Percentiles rank a stretch among this genome's conserved stretches.
Conservation (phyloP, 495 filamentous ascomycete genomes). For the Daldinia caldariorum region DNA sequence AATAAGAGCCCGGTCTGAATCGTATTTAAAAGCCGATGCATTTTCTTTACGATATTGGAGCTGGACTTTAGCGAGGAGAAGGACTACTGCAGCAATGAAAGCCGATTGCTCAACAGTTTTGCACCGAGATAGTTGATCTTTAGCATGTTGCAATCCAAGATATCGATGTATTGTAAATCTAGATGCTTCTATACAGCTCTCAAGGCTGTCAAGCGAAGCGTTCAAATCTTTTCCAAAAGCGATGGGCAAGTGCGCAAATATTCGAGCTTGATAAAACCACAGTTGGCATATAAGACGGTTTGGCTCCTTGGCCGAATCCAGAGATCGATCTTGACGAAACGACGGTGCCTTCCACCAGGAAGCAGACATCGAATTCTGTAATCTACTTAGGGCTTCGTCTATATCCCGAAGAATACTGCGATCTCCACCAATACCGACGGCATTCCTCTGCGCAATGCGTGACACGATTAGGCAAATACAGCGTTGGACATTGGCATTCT, state of each 20-base stretch:
- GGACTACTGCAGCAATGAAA: background rate
- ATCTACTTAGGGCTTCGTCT: background rate
- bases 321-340: constrained; percentile 14
- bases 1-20: background rate
- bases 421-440: background rate
- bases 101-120: background rate
- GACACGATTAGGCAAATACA: background rate
- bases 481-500: constrained; percentile 12
- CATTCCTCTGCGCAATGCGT: background rate
- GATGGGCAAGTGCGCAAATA: constrained; percentile 15
- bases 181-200: background rate
- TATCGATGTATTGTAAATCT: background rate
- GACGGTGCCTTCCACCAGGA: constrained; percentile 20
- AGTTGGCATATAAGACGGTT: constrained; percentile 25
- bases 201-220: background rate
- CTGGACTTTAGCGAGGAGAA: constrained; percentile 2
- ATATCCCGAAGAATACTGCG: background rate
- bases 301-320: constrained; percentile 14
- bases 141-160: background rate
- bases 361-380: constrained; percentile 9
- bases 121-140: background rate
- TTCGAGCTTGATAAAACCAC: constrained; percentile 21
- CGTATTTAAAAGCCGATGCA: background rate
- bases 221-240: background rate
- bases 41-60: background rate